phyloP scores from a whole-genome alignment of 495 filamentous ascomycete genomes.

The Penicillium alfredii region DNA sequence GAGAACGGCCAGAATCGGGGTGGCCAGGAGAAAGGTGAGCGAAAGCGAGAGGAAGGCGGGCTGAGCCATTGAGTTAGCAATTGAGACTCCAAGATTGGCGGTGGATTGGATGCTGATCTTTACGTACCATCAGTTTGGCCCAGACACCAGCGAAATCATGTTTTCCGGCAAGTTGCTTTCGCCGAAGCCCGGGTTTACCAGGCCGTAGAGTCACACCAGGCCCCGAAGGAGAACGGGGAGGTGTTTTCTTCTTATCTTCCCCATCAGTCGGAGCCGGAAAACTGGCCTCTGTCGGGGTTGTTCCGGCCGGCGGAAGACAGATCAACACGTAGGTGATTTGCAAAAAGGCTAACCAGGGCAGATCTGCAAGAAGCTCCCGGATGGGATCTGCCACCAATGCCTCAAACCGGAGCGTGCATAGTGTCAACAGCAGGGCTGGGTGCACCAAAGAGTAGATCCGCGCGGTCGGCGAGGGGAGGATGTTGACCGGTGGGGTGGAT shows the following conservation, averaged over 20 bases:
- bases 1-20: constrained; percentile 54
- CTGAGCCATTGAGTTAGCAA: constrained; percentile 36
- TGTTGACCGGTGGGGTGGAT: constrained; percentile 25
- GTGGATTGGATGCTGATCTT: neutral
- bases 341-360: constrained; percentile 57
- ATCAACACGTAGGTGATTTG: constrained; percentile 64
- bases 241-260: constrained; percentile 34
- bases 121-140: constrained; percentile 36
- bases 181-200: constrained; percentile 21
- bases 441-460: constrained; percentile 56
- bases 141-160: constrained; percentile 15
- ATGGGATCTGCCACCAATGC: constrained; percentile 67
- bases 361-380: constrained; percentile 49
- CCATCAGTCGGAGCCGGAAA: constrained; percentile 31
- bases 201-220: constrained; percentile 12
- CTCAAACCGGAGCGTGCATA: constrained; percentile 57
- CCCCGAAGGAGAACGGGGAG: constrained; percentile 21
- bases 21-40: constrained; percentile 59
- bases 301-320: constrained; percentile 65
- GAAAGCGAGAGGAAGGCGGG: constrained; percentile 53
- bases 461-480: constrained; percentile 45
- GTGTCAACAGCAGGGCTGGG: constrained; percentile 55
- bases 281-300: constrained; percentile 21
- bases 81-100: neutral
- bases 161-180: constrained; percentile 20